Percentiles rank a stretch among this genome's conserved stretches.
These are phyloP conservation scores for Wickerhamomyces sp. DNA, from an alignment of 1,139 yeast genomes.

Conservation along the genomic window DNA sequence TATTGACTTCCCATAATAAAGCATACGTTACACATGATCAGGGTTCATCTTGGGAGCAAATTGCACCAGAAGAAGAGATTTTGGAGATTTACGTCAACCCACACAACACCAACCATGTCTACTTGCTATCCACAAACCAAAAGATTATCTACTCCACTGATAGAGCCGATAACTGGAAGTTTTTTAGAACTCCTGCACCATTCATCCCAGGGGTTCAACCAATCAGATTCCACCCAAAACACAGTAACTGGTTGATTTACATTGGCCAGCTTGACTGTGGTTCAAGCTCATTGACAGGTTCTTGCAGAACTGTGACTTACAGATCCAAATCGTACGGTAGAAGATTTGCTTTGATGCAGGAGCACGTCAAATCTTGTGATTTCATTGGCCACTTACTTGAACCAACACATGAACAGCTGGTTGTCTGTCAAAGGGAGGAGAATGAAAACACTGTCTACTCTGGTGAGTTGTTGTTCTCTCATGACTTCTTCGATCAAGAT, in stretches of 20 bases:
- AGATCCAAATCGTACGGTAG: slow-evolving; percentile 66
- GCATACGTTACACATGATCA: slow-evolving; percentile 66
- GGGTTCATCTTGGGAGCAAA: slow-evolving; percentile 56
- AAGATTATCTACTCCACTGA: slow-evolving; percentile 57
- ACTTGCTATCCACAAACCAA: slow-evolving; percentile 50
- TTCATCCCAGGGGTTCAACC: slow-evolving; percentile 36
- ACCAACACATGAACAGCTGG: slow-evolving; percentile 43
- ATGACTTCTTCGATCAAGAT: slow-evolving; percentile 38
- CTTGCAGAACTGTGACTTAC: slow-evolving; percentile 43
- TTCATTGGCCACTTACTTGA: slow-evolving; percentile 54
- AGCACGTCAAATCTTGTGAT: slow-evolving; percentile 56
- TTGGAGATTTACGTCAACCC: slow-evolving; percentile 57
- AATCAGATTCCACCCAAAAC: slow-evolving; percentile 51
- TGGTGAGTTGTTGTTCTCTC: slow-evolving; percentile 45
- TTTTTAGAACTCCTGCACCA: slow-evolving; percentile 49
- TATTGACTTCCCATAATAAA: slow-evolving; percentile 37
- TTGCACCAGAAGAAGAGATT: slow-evolving; percentile 46
- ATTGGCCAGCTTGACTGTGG: slow-evolving; percentile 59
- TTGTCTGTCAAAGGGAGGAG: slow-evolving; percentile 53
- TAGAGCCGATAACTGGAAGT: slow-evolving; percentile 58
- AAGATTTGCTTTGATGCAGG: slow-evolving; percentile 48
- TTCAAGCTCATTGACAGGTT: slow-evolving; percentile 49
- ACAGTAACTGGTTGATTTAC: slow-evolving; percentile 61
- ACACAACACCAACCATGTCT: slow-evolving; percentile 56
- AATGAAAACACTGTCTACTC: slow-evolving; percentile 30